A percentile compares a stretch with the other conserved stretches of the same genome.
Conservation (phyloP, 2,329 filamentous ascomycete genomes). For the Scedosporium minutisporum region DNA sequence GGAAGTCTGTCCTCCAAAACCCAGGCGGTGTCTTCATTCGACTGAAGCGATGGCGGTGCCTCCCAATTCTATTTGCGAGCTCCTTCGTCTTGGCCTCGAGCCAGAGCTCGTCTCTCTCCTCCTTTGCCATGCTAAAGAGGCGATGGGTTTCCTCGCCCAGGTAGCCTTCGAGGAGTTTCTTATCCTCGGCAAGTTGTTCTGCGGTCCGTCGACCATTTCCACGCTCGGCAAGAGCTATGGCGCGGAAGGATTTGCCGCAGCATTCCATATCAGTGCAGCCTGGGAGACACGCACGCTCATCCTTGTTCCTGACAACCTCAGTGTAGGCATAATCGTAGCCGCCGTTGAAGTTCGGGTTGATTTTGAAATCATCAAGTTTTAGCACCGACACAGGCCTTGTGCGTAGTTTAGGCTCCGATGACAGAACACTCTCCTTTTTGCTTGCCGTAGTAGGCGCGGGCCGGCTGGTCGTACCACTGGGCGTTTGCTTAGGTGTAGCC, state of each 20-base stretch:
- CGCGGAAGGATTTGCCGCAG: conserved; percentile 62
- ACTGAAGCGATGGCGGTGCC: conserved; percentile 65
- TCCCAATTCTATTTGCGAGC: conserved; percentile 66
- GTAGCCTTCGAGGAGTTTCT: conserved; percentile 43
- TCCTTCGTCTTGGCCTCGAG: conserved; percentile 66
- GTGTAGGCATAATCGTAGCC: conserved; percentile 63
- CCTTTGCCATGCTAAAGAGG: conserved; percentile 44
- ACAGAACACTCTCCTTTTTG: background rate
- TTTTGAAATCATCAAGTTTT: conserved; percentile 64
- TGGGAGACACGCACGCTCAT: conserved; percentile 58
- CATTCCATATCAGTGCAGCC: conserved; percentile 70
- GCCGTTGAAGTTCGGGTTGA: conserved; percentile 65
- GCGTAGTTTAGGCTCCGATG: conserved; percentile 34
- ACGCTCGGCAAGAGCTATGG: conserved; percentile 49
- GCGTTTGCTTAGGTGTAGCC: background rate
- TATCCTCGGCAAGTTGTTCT: conserved; percentile 30
- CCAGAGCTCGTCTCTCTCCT: conserved; percentile 58
- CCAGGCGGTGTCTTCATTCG: conserved; percentile 68
- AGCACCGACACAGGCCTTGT: conserved; percentile 47
- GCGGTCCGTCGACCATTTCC: conserved; percentile 25
- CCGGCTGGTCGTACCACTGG: background rate
- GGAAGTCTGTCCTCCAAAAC: conserved; percentile 87
- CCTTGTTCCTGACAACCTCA: conserved; percentile 63
- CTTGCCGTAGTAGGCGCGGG: background rate
- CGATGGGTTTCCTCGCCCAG: conserved; percentile 51